These are phyloP conservation scores for Xenoacremonium recifei DNA, from an alignment of 2,329 filamentous ascomycete species.

Conservation along the genomic window DNA sequence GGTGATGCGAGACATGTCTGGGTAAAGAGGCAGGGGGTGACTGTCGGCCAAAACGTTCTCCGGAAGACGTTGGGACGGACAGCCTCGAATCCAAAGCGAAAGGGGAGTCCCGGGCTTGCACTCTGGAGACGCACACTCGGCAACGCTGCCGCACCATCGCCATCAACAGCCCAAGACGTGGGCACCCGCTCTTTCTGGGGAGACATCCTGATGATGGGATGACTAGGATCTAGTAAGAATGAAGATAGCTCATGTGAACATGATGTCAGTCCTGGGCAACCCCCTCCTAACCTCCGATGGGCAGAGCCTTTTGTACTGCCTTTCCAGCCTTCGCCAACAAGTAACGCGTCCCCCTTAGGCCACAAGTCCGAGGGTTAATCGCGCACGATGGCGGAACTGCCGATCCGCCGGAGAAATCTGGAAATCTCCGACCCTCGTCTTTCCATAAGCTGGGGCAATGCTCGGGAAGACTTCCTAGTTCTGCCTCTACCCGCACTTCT, in stretches of 20 bases:
- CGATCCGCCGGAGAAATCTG: too few species aligned
- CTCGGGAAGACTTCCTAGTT: too few species aligned
- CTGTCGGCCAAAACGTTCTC: conserved; percentile 61
- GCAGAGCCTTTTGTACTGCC: neutral
- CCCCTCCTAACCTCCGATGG: neutral
- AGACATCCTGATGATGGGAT: neutral
- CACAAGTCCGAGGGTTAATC: neutral
- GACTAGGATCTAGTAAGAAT: neutral
- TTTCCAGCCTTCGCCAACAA: neutral
- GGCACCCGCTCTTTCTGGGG: conserved; percentile 31
- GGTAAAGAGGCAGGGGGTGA: conserved; percentile 64
- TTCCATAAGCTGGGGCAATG: too few species aligned
- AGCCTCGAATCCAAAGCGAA: conserved; percentile 62
- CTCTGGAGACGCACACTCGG: conserved; percentile 20
- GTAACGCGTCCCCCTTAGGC: neutral
- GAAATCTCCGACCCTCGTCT: too few species aligned
- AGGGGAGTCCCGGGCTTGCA: conserved; percentile 32
- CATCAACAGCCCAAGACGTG: conserved; percentile 20
- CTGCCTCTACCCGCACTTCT: too few species aligned
- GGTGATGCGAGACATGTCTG: conserved; percentile 51
- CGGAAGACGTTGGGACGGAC: conserved; percentile 63
- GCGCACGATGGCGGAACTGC: too few species aligned
- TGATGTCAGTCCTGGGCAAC: neutral
- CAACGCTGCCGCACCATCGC: conserved; percentile 25
- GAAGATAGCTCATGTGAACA: neutral